Evolutionary conservation across 2,329 filamentous ascomycete species (phyloP).

Genomic region (Balansia obtecta): DNA sequence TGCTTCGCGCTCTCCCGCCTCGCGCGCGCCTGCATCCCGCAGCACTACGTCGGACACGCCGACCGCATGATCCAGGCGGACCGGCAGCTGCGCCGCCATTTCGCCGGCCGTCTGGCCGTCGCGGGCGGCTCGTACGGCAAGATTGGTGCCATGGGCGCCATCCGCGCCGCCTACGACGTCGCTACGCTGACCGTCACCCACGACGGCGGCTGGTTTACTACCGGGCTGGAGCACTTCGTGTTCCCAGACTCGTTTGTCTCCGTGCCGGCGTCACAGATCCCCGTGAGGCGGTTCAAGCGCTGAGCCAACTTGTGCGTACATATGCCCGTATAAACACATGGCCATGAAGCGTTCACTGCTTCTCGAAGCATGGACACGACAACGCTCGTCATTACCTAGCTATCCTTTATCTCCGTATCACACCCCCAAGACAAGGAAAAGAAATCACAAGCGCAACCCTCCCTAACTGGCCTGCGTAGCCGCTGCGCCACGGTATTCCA

Average conservation of each 20-base stretch:
- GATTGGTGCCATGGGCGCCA: slow-evolving; percentile 37
- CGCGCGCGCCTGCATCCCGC: slow-evolving; percentile 68
- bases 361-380: too few relatives aligned
- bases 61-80: slow-evolving; percentile 46
- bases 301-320: too few relatives aligned
- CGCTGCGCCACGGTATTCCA: not conserved
- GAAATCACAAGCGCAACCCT: too few relatives aligned
- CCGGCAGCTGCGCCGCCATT: slow-evolving; percentile 40
- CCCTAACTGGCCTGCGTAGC: too few relatives aligned
- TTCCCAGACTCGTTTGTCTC: slow-evolving; percentile 13
- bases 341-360: too few relatives aligned
- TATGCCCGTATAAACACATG: too few relatives aligned
- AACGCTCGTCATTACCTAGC: too few relatives aligned
- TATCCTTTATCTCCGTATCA: too few relatives aligned
- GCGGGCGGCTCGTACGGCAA: slow-evolving; percentile 41
- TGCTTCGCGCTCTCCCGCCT: slow-evolving; percentile 46
- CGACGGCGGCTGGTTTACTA: slow-evolving; percentile 12
- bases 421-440: too few relatives aligned
- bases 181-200: slow-evolving; percentile 11
- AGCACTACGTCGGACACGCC: slow-evolving; percentile 73
- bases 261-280: slow-evolving; percentile 14
- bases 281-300: slow-evolving; percentile 14
- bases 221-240: slow-evolving; percentile 18
- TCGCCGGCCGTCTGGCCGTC: slow-evolving; percentile 52
- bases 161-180: slow-evolving; percentile 31